Conservation (phyloP, 352 stramenopile species). For the Phytophthora ramorum region DNA sequence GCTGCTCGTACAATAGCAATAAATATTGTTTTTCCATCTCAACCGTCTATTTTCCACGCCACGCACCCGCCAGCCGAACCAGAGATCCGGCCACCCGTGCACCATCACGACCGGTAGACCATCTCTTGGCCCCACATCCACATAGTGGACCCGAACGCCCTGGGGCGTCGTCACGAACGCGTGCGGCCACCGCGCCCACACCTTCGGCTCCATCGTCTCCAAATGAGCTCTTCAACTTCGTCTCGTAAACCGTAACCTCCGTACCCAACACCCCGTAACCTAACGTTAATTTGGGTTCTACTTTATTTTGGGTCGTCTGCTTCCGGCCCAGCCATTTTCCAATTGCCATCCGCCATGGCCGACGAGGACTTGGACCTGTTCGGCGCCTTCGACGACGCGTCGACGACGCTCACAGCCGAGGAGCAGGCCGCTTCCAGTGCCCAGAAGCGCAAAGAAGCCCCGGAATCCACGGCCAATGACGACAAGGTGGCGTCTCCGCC, state of each 20-base stretch:
- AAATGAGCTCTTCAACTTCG: conserved; percentile 23
- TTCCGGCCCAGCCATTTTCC: conserved; percentile 28
- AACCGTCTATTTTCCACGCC: background rate
- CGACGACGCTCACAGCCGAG: conserved; percentile 64
- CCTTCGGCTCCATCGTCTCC: conserved; percentile 15
- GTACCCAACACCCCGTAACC: background rate
- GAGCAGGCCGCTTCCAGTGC: conserved; percentile 47
- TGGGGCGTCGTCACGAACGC: conserved; percentile 38
- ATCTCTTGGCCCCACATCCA: conserved; percentile 60
- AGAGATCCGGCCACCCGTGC: conserved; percentile 81
- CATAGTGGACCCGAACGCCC: conserved; percentile 58
- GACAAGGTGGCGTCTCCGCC: conserved; percentile 45
- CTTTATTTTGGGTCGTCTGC: background rate
- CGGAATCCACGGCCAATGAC: conserved; percentile 29
- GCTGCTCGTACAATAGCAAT: conserved; percentile 9
- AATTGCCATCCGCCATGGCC: conserved; percentile 21
- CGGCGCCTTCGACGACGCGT: conserved; percentile 91
- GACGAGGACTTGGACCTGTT: conserved; percentile 95
- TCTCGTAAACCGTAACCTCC: conserved; percentile 11
- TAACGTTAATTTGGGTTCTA: background rate
- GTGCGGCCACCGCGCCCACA: conserved; percentile 42
- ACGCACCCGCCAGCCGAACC: conserved; percentile 70
- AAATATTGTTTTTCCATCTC: background rate
- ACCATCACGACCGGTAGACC: conserved; percentile 66
- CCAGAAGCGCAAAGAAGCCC: conserved; percentile 56